Conservation (phyloP, 164 flowering plant species). For the Protea cynaroides region DNA sequence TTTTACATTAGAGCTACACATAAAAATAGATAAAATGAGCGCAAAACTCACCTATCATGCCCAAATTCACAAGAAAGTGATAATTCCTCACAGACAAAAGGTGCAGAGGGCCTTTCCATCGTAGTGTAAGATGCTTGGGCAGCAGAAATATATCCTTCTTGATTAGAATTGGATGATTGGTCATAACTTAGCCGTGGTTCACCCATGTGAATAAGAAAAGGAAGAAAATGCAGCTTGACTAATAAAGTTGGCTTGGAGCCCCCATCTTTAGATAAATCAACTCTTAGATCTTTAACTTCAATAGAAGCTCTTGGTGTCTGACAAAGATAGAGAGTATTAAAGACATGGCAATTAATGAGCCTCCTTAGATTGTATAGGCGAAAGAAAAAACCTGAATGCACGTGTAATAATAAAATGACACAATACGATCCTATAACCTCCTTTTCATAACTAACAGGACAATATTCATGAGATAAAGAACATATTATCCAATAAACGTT, state of each 20-base stretch:
- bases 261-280: slow-evolving; percentile 84
- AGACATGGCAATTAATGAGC: not conserved
- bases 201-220: slow-evolving; percentile 56
- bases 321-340: slow-evolving; percentile 1
- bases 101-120: slow-evolving; percentile 48
- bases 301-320: slow-evolving; percentile 75
- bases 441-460: too few relatives aligned
- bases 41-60: slow-evolving; percentile 63
- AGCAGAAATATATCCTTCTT: slow-evolving; percentile 32
- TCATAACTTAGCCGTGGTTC: slow-evolving; percentile 58
- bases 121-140: slow-evolving; percentile 27
- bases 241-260: slow-evolving; percentile 57
- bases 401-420: too few relatives aligned
- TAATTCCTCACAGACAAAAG: slow-evolving; percentile 73
- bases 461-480: too few relatives aligned
- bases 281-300: slow-evolving; percentile 73
- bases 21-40: not conserved
- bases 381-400: too few relatives aligned
- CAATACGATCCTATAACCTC: too few relatives aligned
- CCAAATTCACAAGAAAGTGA: slow-evolving; percentile 74
- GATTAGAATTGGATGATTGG: slow-evolving; percentile 34
- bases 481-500: too few relatives aligned
- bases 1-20: not conserved
- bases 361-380: not conserved
- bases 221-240: slow-evolving; percentile 65